A percentile compares a stretch with the other conserved stretches of the same genome.
phyloP scores from a whole-genome alignment of 2,329 filamentous ascomycete species.

The Fusarium tupiense region DNA sequence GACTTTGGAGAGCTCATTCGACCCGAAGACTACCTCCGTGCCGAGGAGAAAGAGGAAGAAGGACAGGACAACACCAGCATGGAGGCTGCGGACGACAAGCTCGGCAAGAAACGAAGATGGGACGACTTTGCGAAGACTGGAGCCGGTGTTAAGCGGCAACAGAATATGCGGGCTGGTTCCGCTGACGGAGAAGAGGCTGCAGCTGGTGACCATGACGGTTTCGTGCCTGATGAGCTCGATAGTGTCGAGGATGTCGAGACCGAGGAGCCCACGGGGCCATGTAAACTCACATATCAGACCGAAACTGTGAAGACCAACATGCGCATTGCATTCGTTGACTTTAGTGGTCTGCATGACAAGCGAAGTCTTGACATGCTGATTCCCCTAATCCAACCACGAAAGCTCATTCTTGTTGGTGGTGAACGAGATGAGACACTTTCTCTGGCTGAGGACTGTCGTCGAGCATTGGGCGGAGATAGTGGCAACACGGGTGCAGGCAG shows the following conservation, averaged over 20 bases:
- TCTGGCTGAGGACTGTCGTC: slow-evolving; percentile 82
- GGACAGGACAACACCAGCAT: slow-evolving; percentile 61
- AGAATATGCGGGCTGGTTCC: slow-evolving; percentile 53
- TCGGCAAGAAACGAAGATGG: slow-evolving; percentile 96
- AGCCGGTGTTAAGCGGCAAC: slow-evolving; percentile 66
- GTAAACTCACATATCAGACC: slow-evolving; percentile 75
- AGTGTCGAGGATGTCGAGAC: slow-evolving; percentile 65
- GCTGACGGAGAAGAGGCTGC: slow-evolving; percentile 58
- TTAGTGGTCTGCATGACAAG: slow-evolving; percentile 91
- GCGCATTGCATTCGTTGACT: slow-evolving; percentile 88
- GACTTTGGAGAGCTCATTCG: slow-evolving; percentile 95
- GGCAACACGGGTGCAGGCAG: slow-evolving; percentile 47
- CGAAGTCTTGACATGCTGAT: slow-evolving; percentile 94
- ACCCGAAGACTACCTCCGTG: slow-evolving; percentile 91
- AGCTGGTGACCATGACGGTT: slow-evolving; percentile 47
- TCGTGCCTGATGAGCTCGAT: slow-evolving; percentile 65
- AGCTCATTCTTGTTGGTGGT: slow-evolving; percentile 91
- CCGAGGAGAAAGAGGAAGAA: slow-evolving; percentile 87
- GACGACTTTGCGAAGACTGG: slow-evolving; percentile 67
- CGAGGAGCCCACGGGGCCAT: slow-evolving; percentile 69
- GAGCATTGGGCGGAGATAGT: slow-evolving; percentile 58
- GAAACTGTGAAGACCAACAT: slow-evolving; percentile 75
- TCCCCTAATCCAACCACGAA: slow-evolving; percentile 91
- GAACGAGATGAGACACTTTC: slow-evolving; percentile 79
- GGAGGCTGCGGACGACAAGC: slow-evolving; percentile 64